phyloP scores from a whole-genome alignment of 805 yeast species.

The Komagataella pastoris region DNA sequence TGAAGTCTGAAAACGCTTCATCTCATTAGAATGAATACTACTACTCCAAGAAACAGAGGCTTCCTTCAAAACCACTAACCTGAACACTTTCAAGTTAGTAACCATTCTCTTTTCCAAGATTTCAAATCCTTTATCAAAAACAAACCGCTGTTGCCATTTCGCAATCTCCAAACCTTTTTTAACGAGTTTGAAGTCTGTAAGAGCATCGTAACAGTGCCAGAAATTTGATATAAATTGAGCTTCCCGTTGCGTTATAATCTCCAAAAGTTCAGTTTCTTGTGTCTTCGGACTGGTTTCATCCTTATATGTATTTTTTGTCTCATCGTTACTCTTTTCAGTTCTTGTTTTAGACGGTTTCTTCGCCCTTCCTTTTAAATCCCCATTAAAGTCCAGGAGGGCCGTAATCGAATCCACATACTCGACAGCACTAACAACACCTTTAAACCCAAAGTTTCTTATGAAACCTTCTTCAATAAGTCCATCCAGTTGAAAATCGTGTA shows the following conservation, averaged over 20 bases:
- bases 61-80: slow-evolving; percentile 81
- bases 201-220: slow-evolving; percentile 48
- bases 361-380: slow-evolving; percentile 8
- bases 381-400: slow-evolving; percentile 68
- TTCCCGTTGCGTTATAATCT: slow-evolving; percentile 15
- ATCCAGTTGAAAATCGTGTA: slow-evolving; percentile 68
- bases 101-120: slow-evolving; percentile 71
- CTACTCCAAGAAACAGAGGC: slow-evolving; percentile 19
- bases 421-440: slow-evolving; percentile 80
- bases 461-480: slow-evolving; percentile 81
- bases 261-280: slow-evolving; percentile 15
- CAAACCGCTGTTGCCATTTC: slow-evolving; percentile 66
- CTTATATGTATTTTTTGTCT: slow-evolving; percentile 3
- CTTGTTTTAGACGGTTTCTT: neutral
- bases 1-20: slow-evolving; percentile 2
- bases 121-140: slow-evolving; percentile 84
- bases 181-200: slow-evolving; percentile 36
- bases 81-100: slow-evolving; percentile 65
- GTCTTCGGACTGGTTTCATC: slow-evolving; percentile 6
- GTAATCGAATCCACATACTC: slow-evolving; percentile 85
- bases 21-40: slow-evolving; percentile 2
- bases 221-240: slow-evolving; percentile 24
- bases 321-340: slow-evolving; percentile 4
- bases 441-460: slow-evolving; percentile 72
- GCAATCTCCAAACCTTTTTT: slow-evolving; percentile 72